Evolutionary conservation across 164 flowering plant species (phyloP).

Genomic region (Vitis riparia): DNA sequence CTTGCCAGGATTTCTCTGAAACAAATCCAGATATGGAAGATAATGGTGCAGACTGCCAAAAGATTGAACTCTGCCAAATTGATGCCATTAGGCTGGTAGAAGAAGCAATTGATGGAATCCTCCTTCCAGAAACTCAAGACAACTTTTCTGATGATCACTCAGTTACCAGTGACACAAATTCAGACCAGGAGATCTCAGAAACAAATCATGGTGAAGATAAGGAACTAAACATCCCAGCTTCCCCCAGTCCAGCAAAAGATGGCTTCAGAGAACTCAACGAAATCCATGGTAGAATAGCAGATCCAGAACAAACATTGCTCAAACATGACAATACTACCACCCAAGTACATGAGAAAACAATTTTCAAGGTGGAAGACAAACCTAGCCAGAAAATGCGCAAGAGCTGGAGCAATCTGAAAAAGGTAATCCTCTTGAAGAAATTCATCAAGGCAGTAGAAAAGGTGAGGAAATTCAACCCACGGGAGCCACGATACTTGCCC

Average conservation of each 20-base stretch:
- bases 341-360: constrained; percentile 14
- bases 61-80: constrained; percentile 21
- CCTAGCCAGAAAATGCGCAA: constrained; percentile 20
- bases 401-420: constrained; percentile 61
- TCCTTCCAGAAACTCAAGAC: constrained; percentile 44
- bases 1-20: constrained; percentile 4
- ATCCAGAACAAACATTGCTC: constrained; percentile 4
- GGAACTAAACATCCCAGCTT: constrained; percentile 1
- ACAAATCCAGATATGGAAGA: constrained; percentile 9
- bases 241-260: constrained; percentile 5
- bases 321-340: neutral
- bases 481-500: constrained; percentile 20
- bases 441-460: constrained; percentile 56
- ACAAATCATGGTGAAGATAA: constrained; percentile 5
- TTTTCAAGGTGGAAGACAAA: constrained; percentile 11
- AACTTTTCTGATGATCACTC: constrained; percentile 37
- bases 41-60: constrained; percentile 10
- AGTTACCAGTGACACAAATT: constrained; percentile 16
- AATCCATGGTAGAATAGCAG: neutral
- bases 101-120: constrained; percentile 55
- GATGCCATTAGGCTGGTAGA: constrained; percentile 50
- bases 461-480: constrained; percentile 31
- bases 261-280: neutral
- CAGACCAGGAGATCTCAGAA: constrained; percentile 24
- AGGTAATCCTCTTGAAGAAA: constrained; percentile 46